A percentile compares a stretch with the other conserved stretches of the same genome.
These are phyloP conservation scores for Agrocybe chaxingu DNA, from an alignment of 768 basidiomycete genomes.

Conservation along the genomic window DNA sequence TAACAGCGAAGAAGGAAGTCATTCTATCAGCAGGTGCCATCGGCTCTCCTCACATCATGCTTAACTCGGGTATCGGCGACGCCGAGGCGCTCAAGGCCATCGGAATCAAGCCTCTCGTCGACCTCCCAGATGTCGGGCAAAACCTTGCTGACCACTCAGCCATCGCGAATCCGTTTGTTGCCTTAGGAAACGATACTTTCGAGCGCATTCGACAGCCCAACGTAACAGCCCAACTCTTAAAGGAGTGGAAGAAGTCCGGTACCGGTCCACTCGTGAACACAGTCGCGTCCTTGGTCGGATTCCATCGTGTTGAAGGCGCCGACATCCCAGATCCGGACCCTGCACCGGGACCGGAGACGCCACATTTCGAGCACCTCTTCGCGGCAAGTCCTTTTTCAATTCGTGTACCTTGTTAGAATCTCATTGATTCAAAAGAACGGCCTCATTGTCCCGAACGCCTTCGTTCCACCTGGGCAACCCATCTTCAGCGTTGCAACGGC, in stretches of 20 bases:
- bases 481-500: conserved; percentile 1
- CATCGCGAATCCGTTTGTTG: conserved; percentile 4
- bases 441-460: conserved; percentile 6
- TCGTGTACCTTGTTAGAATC: background rate
- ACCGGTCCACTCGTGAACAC: conserved; percentile 1
- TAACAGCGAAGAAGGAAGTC: conserved; percentile 35
- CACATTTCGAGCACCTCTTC: conserved; percentile 9
- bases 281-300: background rate
- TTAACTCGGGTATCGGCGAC: conserved; percentile 31
- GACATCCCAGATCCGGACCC: conserved; percentile 2
- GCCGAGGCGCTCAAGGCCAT: conserved; percentile 16
- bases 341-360: conserved; percentile 3
- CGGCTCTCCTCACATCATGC: conserved; percentile 29
- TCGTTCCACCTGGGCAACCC: conserved; percentile 1
- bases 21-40: conserved; percentile 34
- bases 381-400: background rate
- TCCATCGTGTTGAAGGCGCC: background rate
- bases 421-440: conserved; percentile 4
- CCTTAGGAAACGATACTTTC: background rate
- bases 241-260: background rate
- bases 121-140: conserved; percentile 33
- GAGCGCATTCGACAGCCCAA: conserved; percentile 1
- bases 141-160: conserved; percentile 31
- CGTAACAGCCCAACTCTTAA: conserved; percentile 1
- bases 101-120: conserved; percentile 22